These are phyloP conservation scores for Saturnispora quitensis DNA, from an alignment of 805 yeast genomes.

Conservation along the genomic window DNA sequence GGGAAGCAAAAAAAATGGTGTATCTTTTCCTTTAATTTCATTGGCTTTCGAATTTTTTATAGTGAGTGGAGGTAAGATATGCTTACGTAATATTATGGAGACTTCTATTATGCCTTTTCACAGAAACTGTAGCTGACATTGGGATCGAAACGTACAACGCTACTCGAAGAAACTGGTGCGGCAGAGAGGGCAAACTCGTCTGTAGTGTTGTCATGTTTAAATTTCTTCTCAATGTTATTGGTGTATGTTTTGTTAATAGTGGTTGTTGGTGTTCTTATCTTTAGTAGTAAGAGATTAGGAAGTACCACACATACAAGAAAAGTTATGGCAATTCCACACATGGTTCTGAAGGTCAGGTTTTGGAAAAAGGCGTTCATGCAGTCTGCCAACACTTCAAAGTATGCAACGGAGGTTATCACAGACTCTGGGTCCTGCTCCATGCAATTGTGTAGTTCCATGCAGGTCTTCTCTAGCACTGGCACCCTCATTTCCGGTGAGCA, in stretches of 20 bases:
- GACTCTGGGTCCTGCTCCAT: slow-evolving; percentile 68
- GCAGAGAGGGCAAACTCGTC: neutral
- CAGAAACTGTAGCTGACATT: slow-evolving; percentile 23
- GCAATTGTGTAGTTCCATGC: slow-evolving; percentile 72
- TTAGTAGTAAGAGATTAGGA: slow-evolving; percentile 24
- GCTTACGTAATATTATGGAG: neutral
- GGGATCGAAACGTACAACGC: slow-evolving; percentile 23
- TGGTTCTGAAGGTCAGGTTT: slow-evolving; percentile 20
- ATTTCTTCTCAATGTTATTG: neutral
- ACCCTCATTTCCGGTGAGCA: slow-evolving; percentile 59
- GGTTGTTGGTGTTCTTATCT: slow-evolving; percentile 16
- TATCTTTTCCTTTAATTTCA: slow-evolving; percentile 15
- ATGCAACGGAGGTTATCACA: slow-evolving; percentile 26
- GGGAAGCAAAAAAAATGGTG: neutral
- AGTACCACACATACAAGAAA: slow-evolving; percentile 15
- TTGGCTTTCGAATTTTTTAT: neutral
- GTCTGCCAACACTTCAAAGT: slow-evolving; percentile 27
- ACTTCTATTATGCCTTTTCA: slow-evolving; percentile 2
- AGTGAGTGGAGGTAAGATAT: neutral
- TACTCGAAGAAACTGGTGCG: neutral
- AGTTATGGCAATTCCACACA: slow-evolving; percentile 14
- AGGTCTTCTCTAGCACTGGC: slow-evolving; percentile 64
- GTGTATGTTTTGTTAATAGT: slow-evolving; percentile 22
- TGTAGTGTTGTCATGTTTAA: neutral
- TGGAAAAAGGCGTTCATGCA: slow-evolving; percentile 28